Percentiles rank a stretch among this genome's conserved stretches.
These are phyloP conservation scores for Lobosporangium transversale DNA, from an alignment of 192 early-diverging fungal species.

Conservation along the genomic window DNA sequence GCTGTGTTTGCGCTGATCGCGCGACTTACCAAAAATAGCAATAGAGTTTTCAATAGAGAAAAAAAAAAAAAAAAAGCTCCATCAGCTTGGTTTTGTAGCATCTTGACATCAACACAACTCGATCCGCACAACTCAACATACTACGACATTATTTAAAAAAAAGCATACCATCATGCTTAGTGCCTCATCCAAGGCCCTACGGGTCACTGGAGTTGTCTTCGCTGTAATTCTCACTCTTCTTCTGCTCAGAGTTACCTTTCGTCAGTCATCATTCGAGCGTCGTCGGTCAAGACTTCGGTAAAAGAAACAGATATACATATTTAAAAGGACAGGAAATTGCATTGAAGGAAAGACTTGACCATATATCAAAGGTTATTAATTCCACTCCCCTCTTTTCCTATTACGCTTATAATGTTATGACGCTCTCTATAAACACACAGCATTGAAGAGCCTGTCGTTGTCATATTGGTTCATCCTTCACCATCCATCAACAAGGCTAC, in stretches of 20 bases:
- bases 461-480: slow-evolving; percentile 45
- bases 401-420: too few species aligned
- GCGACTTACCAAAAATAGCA: too few species aligned
- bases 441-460: slow-evolving; percentile 34
- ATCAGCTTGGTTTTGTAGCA: not conserved
- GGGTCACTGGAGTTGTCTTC: slow-evolving; percentile 10
- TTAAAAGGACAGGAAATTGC: not conserved
- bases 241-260: slow-evolving; percentile 14
- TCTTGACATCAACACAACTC: not conserved
- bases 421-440: too few species aligned
- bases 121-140: too few species aligned
- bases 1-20: too few species aligned
- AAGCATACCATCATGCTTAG: slow-evolving; percentile 7
- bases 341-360: not conserved
- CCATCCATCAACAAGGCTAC: slow-evolving; percentile 25
- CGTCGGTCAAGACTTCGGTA: slow-evolving; percentile 18
- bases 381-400: not conserved
- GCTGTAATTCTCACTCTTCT: not conserved
- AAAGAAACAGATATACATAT: not conserved
- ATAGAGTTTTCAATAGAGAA: too few species aligned
- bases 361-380: not conserved
- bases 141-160: too few species aligned
- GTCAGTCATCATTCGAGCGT: not conserved
- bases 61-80: not conserved
- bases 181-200: slow-evolving; percentile 4